These are phyloP conservation scores for Sparassis latifolia DNA, from an alignment of 1,284 basidiomycete species.

Conservation along the genomic window DNA sequence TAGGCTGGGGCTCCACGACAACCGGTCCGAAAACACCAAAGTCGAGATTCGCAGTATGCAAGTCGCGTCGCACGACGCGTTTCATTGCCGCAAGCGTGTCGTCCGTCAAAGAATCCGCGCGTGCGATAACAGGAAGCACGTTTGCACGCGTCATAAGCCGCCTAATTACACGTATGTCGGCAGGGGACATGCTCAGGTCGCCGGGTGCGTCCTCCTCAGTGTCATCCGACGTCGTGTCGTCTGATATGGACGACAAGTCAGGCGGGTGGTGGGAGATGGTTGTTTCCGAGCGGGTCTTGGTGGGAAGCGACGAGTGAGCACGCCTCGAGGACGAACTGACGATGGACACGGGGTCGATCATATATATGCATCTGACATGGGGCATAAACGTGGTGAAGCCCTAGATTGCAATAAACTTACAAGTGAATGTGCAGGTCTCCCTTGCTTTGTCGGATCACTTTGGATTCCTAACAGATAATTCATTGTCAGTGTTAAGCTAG, in stretches of 20 bases:
- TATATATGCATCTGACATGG: constrained; percentile 61
- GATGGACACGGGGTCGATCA: constrained; percentile 73
- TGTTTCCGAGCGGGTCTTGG: constrained; percentile 51
- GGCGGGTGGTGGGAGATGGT: constrained; percentile 51
- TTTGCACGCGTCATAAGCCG: constrained; percentile 66
- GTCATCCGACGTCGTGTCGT: constrained; percentile 39
- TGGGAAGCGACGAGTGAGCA: constrained; percentile 39
- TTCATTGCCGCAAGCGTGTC: constrained; percentile 61
- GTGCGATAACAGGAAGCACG: constrained; percentile 72
- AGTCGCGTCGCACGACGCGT: constrained; percentile 55
- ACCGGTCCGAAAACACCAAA: constrained; percentile 66
- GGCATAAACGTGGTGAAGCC: not conserved
- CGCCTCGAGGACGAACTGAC: constrained; percentile 44
- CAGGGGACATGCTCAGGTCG: constrained; percentile 57
- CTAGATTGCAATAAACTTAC: constrained; percentile 39
- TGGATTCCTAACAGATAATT: constrained; percentile 55
- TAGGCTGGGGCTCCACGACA: constrained; percentile 18
- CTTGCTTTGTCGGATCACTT: constrained; percentile 76
- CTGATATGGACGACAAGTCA: constrained; percentile 39
- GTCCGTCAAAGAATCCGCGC: constrained; percentile 73
- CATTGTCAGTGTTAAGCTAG: not conserved
- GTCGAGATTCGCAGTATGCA: constrained; percentile 56
- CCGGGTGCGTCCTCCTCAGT: constrained; percentile 42
- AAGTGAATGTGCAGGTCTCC: constrained; percentile 81
- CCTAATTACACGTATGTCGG: constrained; percentile 71